Conservation (phyloP, 2,329 filamentous ascomycete species). For the Aspergillus puulaauensis region DNA sequence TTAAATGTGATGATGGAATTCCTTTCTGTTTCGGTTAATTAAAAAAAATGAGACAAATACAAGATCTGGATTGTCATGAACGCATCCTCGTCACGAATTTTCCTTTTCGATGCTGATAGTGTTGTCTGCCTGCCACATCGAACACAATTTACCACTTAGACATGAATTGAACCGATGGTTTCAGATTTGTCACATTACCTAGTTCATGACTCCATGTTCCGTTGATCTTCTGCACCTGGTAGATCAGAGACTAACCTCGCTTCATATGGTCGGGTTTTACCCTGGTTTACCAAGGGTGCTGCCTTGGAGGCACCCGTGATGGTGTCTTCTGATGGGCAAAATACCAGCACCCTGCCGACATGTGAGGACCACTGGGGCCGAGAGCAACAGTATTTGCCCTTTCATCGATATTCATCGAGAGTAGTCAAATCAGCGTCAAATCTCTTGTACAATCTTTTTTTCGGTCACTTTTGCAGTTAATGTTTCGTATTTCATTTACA, state of each 20-base stretch:
- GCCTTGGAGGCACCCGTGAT: conserved; percentile 5
- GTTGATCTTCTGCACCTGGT: not conserved
- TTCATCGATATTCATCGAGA: not conserved
- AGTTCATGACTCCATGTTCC: not conserved
- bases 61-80: conserved; percentile 29
- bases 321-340: conserved; percentile 9
- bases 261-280: not conserved
- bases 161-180: conserved; percentile 20
- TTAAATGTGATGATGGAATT: conserved; percentile 42
- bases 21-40: conserved; percentile 37
- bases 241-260: not conserved
- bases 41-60: conserved; percentile 37
- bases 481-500: not conserved
- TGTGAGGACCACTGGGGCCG: conserved; percentile 7
- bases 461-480: not conserved
- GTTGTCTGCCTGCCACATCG: conserved; percentile 16
- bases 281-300: not conserved
- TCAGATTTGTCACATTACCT: conserved; percentile 7
- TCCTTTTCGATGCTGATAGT: conserved; percentile 22
- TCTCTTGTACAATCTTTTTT: not conserved
- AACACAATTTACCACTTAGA: conserved; percentile 18
- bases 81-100: conserved; percentile 23
- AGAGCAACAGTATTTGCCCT: not conserved
- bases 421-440: not conserved
- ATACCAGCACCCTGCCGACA: not conserved